Base-by-base conservation (phyloP, 108 stramenopile species). In the Pseudonitzschia multiseries region DNA sequence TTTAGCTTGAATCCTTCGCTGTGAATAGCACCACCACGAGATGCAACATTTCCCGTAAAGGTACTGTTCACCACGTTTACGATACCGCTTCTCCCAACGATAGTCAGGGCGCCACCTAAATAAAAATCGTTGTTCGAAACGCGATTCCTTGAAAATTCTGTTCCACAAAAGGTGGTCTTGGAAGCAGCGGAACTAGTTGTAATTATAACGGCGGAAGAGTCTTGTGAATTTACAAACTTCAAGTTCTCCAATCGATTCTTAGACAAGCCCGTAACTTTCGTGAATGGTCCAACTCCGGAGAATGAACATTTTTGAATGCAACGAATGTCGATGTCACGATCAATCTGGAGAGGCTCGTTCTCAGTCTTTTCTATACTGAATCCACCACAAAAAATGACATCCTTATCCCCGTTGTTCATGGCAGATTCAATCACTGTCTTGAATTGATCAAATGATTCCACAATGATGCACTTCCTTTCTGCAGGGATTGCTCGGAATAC, bases 331-430 rank as follows among this genome's bases (percentile, higher is more conserved):
- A 21, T 56, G 28, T 22, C 27, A 2, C 17, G 22, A 27, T 41
- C 17, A 24, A 72, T 22, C 21, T 22, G 27, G 59, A 72, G 17
- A 50, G 56, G 21, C 14, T 44, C 60, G 20, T 14, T 26, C 3
- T 18, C 56, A 2, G 24, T 13, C 33, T 72, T 72, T 48, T 50
- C 44, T 12, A 72, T 24, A 12, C 44, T 42, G 46, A 72, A 72
- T 10, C 71, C 71, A 63, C 71, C 71, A 50, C 71, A 72, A 48
- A 72, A 72, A 18, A 32, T 27, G 18, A 72, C 61, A n/a, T 36
- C 24, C 20, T 24, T 44, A 9, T n/a, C 15, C 4, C 22, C 36
- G n/a, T n/a, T n/a, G n/a, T n/a, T n/a, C n/a, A n/a, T n/a, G n/a
- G n/a, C n/a, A 36, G 36, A 36, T 36, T 36, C 36, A 2, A 36